A percentile compares a stretch with the other conserved stretches of the same genome.
Evolutionary conservation across 1,284 basidiomycete genomes (phyloP).

Genomic region (Hypsizygus ulmarius): DNA sequence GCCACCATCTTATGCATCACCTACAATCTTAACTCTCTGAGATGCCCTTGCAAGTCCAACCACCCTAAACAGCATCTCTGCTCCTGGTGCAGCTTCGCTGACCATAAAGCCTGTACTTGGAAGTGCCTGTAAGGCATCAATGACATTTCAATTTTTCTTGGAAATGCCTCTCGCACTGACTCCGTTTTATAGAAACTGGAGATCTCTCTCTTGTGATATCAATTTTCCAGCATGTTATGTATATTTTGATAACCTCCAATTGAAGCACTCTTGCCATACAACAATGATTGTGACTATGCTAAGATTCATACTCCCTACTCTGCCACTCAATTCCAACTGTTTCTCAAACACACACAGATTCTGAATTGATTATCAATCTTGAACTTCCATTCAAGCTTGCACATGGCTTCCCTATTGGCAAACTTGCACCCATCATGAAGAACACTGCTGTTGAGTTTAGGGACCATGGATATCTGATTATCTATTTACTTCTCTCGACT

Average conservation of each 20-base stretch:
- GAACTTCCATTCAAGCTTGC: constrained; percentile 16
- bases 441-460: neutral
- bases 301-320: constrained; percentile 16
- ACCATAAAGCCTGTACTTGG: constrained; percentile 13
- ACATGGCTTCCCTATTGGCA: constrained; percentile 17
- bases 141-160: constrained; percentile 1
- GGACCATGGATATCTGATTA: neutral
- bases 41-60: neutral
- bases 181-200: constrained; percentile 5
- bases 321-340: constrained; percentile 9
- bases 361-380: too few relatives aligned
- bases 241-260: constrained; percentile 5
- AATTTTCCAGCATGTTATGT: neutral
- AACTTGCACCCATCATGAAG: constrained; percentile 8
- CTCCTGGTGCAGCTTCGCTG: constrained; percentile 13
- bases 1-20: constrained; percentile 3
- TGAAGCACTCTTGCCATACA: constrained; percentile 5
- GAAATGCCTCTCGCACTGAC: constrained; percentile 8
- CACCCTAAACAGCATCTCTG: constrained; percentile 10
- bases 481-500: too few relatives aligned
- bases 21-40: constrained; percentile 4
- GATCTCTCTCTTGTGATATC: constrained; percentile 1
- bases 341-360: neutral
- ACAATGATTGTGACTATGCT: constrained; percentile 6
- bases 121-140: constrained; percentile 7